Evolutionary conservation across 352 stramenopile genomes (phyloP).

Genomic region (Pythium scleroteichum): DNA sequence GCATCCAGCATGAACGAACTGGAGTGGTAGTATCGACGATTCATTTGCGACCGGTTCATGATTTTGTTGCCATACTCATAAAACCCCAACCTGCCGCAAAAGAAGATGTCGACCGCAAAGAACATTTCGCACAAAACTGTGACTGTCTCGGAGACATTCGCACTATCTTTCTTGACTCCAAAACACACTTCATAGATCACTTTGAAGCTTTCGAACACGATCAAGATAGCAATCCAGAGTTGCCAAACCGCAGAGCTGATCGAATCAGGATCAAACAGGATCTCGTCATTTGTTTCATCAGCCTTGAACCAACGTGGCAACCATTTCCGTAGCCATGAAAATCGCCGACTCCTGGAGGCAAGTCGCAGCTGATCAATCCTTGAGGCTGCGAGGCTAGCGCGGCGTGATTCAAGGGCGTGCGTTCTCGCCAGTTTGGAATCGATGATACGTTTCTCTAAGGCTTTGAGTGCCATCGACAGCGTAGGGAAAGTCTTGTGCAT

Average conservation of each 20-base stretch:
- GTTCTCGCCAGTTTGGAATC: constrained; percentile 45
- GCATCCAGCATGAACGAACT: constrained; percentile 34
- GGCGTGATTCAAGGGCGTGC: constrained; percentile 21
- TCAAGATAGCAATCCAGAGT: constrained; percentile 40
- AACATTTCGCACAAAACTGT: constrained; percentile 43
- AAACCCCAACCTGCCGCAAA: constrained; percentile 48
- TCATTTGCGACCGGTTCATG: constrained; percentile 47
- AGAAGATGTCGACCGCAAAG: constrained; percentile 52
- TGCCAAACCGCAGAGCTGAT: constrained; percentile 54
- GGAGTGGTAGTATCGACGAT: constrained; percentile 43
- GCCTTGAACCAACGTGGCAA: constrained; percentile 8
- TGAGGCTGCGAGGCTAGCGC: constrained; percentile 21
- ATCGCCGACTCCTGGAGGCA: not conserved
- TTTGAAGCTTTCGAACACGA: constrained; percentile 38
- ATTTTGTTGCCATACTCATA: constrained; percentile 76
- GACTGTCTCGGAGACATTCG: constrained; percentile 8
- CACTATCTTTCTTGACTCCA: constrained; percentile 19
- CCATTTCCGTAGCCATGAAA: constrained; percentile 1
- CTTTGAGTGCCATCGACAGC: constrained; percentile 61
- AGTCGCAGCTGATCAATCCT: not conserved
- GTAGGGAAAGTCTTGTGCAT: constrained; percentile 68
- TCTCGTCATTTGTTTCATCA: constrained; percentile 28
- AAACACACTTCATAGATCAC: constrained; percentile 61
- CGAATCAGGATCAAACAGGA: constrained; percentile 52
- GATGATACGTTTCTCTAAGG: constrained; percentile 53